Evolutionary conservation across 192 early-diverging fungal species (phyloP).

Genomic region (Phycomyces nitens): DNA sequence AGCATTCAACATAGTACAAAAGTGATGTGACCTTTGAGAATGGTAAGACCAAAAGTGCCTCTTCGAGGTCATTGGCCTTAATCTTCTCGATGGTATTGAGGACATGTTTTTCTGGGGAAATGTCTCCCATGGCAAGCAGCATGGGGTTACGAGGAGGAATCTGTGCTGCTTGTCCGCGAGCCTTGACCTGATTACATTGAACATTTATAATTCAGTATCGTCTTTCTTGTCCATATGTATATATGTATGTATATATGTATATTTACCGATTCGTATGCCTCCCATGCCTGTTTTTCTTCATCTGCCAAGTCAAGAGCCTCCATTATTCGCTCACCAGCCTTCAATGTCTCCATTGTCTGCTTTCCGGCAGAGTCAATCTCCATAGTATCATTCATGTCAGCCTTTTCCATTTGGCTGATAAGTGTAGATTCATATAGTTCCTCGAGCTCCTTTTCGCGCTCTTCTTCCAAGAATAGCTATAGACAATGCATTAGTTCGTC

Average conservation of each 20-base stretch:
- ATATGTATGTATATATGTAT: conserved; percentile 1
- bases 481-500: conserved; percentile 21
- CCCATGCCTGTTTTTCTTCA: conserved; percentile 69
- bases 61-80: conserved; percentile 81
- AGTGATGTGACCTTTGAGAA: conserved; percentile 78
- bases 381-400: conserved; percentile 41
- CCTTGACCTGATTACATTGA: conserved; percentile 34
- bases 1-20: conserved; percentile 72
- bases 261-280: conserved; percentile 54
- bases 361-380: conserved; percentile 71
- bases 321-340: conserved; percentile 91
- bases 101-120: conserved; percentile 76
- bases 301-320: conserved; percentile 90
- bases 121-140: conserved; percentile 57
- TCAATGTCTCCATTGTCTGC: conserved; percentile 91
- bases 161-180: conserved; percentile 33
- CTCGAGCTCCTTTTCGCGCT: conserved; percentile 91
- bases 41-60: conserved; percentile 85
- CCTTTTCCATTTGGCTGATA: conserved; percentile 61
- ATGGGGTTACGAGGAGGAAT: conserved; percentile 61
- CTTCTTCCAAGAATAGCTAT: conserved; percentile 90
- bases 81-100: conserved; percentile 74
- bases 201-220: not conserved
- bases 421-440: conserved; percentile 81
- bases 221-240: too few species aligned